Conservation (phyloP, 2,329 filamentous ascomycete species). For the Macrophomina pseudophaseolina region DNA sequence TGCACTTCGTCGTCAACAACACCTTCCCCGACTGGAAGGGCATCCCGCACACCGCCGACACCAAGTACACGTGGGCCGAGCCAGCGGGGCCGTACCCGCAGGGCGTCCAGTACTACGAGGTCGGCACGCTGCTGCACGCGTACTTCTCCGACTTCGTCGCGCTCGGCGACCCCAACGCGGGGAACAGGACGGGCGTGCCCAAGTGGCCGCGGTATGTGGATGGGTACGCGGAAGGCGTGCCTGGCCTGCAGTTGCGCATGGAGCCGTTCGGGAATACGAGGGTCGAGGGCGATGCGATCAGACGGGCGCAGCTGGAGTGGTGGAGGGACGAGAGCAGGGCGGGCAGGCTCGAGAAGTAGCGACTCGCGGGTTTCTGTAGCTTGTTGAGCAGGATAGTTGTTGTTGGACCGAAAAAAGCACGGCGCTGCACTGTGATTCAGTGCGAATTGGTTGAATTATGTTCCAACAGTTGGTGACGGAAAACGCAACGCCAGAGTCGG, state of each 20-base stretch:
- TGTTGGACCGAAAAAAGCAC: too few species aligned
- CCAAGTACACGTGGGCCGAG: constrained; percentile 16
- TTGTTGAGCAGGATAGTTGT: too few species aligned
- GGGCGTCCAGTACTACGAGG: constrained; percentile 8
- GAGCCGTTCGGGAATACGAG: constrained; percentile 35
- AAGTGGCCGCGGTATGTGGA: constrained; percentile 5
- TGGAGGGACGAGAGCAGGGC: constrained; percentile 34
- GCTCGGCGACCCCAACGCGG: constrained; percentile 2
- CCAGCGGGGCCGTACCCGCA: neutral
- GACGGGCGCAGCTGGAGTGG: constrained; percentile 37
- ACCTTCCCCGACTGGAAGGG: constrained; percentile 14
- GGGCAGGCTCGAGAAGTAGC: constrained; percentile 32
- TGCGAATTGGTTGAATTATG: too few species aligned
- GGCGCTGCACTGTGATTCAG: too few species aligned
- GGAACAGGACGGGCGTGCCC: neutral
- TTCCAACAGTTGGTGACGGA: too few species aligned
- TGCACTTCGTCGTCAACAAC: constrained; percentile 9
- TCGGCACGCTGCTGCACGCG: constrained; percentile 13
- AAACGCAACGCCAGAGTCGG: too few species aligned
- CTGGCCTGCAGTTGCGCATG: constrained; percentile 22
- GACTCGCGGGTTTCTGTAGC: too few species aligned
- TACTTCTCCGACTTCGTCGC: constrained; percentile 12
- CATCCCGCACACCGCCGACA: constrained; percentile 16
- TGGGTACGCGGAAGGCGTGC: neutral
- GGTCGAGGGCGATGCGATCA: constrained; percentile 35